Evolutionary conservation across 805 yeast species (phyloP).

Genomic region (Wickerhamomyces sydowiorum): DNA sequence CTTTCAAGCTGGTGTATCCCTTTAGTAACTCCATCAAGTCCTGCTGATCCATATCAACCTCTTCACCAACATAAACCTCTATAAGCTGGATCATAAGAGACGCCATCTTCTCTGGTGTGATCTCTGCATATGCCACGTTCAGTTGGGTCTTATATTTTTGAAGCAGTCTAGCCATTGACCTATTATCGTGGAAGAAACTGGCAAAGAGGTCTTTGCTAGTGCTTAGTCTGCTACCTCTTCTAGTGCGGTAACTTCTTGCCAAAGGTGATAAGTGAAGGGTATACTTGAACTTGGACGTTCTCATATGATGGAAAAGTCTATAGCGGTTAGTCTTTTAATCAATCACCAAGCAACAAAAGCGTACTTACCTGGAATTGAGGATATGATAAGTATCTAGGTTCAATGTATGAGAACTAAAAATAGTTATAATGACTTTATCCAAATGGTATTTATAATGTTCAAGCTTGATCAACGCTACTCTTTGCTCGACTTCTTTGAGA

Average conservation of each 20-base stretch:
- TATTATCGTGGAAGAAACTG: slow-evolving; percentile 4
- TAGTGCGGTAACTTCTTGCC: slow-evolving; percentile 1
- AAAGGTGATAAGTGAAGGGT: slow-evolving; percentile 2
- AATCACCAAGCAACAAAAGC: neutral
- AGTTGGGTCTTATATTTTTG: slow-evolving; percentile 1
- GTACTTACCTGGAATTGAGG: neutral
- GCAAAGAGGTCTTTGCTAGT: slow-evolving; percentile 4
- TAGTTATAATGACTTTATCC: neutral
- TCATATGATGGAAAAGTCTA: neutral
- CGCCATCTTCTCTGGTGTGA: neutral
- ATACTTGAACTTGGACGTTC: neutral
- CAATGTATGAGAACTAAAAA: neutral
- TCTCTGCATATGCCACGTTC: neutral
- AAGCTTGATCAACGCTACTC: neutral
- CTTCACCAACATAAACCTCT: neutral
- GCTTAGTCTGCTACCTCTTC: neutral
- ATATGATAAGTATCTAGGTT: neutral
- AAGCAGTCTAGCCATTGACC: slow-evolving; percentile 3
- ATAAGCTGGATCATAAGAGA: slow-evolving; percentile 4
- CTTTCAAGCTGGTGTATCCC: slow-evolving; percentile 1
- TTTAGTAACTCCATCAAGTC: neutral
- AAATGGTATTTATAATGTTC: neutral
- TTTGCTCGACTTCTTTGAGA: neutral
- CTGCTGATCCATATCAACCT: slow-evolving; percentile 1
- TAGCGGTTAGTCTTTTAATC: neutral